Base-by-base conservation (phyloP, 2,329 filamentous ascomycete species). In the Xylaria sp. region DNA sequence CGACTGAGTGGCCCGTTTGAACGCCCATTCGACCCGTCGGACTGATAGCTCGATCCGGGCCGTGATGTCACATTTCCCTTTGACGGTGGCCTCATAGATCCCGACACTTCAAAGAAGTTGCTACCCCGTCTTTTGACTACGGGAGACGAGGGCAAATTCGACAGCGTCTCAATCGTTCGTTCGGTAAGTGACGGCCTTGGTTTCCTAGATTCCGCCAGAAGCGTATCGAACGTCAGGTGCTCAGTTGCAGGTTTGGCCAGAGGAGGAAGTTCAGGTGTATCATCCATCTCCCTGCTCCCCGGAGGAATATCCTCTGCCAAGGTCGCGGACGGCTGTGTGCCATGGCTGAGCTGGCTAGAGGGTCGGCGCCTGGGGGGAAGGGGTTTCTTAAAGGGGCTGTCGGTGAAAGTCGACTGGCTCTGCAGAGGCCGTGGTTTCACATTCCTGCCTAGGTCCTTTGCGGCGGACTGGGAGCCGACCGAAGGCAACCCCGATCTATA, bases 101-200 rank as follows among this genome's bases (percentile, higher is more conserved):
- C 84, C n/a, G 87, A 81, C 1, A 81, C 76, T 49, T 87, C 87
- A 72, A 91, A 95, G 74, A 96, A 93, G 57, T 85, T 87, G 0
- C 91, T 92, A 8, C 84, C 80, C 55, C 87, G 86, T 60, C 86
- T 86, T 54, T 83, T 85, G 46, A 90, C 75, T 0, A 85, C 86
- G 4, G 93, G 93, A 0, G 93, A 95, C 0, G 91, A 87, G 0
- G 93, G 91, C 29, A 97, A 80, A 47, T 87, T 85, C 3, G 92
- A 85, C 5, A 97, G 79, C 0, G 92, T 96, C 74, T 96, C 92
- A 41, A 96, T 88, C 0, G 93, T 96, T 60, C 94, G 83, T 69
- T 97, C 93, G 0, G 90, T 87, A 3, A 97, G 80, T 0, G 91
- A 93, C 53, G 85, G 81, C n/a, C 60, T 67, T 13, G 70, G 60